Base-by-base conservation (phyloP, 805 yeast species). In the fission yeast (Schizosaccharomyces pombe) region DNA sequence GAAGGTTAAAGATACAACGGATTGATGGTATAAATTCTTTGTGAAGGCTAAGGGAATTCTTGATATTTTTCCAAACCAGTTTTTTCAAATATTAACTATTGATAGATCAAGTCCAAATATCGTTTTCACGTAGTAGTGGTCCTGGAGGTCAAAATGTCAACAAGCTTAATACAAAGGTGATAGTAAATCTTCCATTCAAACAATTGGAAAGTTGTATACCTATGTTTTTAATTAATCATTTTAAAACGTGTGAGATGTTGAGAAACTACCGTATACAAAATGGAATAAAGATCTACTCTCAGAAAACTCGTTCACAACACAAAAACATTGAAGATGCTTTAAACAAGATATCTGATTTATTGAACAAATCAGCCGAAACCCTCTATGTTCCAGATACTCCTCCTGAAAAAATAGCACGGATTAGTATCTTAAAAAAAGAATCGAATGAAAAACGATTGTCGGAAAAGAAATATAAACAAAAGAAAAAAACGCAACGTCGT, bases 111-210 rank as follows among this genome's bases (percentile, higher is more conserved):
- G 40, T 34, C 19, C 19, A 34, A 34, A 34, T 34, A n/a, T n/a
- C 14, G 40, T 34, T 34, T 34, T 22, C 52, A 14, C 31, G 31
- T 31, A 47, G 52, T 11, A n/a, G 52, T 26, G 91, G 91, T 0
- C 83, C 91, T 0, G 91, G 93, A 1, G 93, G 93, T 0, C 91
- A 83, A 59, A 80, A 83, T 60, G 91, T 83, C 6, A 83, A 83
- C 63, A 83, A 82, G 59, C 68, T 66, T 56, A 69, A 67, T 29
- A 72, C 81, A 0, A 79, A 82, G 60, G 83, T 85, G 6, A 78
- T 83, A n/a, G 19, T 47, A 16, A n/a, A 16, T 3, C 11, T 28
- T n/a, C 52, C 52, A 11, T 31, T 47, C 22, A 26, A 47, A 12
- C n/a, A 5, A n/a, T n/a, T 28, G 16, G 4, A 33, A 5, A 5